Evolutionary conservation across 2,329 filamentous ascomycete species (phyloP), one percentile per base, ranked within the genome.

Genomic region (Colletotrichum sidae): DNA sequence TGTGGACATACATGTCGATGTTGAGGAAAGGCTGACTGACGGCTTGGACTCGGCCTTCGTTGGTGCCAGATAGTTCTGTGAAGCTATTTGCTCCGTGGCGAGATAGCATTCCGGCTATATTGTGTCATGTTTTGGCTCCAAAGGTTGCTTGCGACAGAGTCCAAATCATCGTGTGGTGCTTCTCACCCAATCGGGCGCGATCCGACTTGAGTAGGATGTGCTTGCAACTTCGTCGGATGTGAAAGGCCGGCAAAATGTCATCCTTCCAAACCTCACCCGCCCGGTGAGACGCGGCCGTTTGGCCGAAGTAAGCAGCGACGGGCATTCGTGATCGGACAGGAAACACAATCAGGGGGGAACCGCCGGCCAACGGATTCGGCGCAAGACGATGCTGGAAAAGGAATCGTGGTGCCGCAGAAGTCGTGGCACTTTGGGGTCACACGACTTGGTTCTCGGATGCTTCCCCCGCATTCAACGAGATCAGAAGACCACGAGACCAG

Each of bases 371-470:
- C 56, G 39, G 37, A 10, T 41, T 42, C 45, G 34, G 41, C 46
- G 45, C 34, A 50, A 38, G 34, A 12, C 17, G 11, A 45, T 38
- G 55, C 56, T 51, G 51, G 51, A 47, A 39, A 50, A 41, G 25
- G 56, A 47, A 41, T 55, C 46, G 58, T 56, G 58, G 46, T 65
- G 58, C 49, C 62, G 58, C 52, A 62, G 25, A 62, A 46, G 62
- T 49, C 52, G 58, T 49, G 62, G 46, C 62, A 55, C 52, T 46
- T 25, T 25, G 25, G 46, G 58, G 58, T 65, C 62, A 65, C 58
- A 60, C 62, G 62, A 65, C 62, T 38, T 65, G 45, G 62, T 61
- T 62, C 57, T 65, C 46, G 62, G 58, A 62, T 65, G 62, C 57
- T 65, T 59, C 58, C 62, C 62, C 62, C 62, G 62, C 62, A 65